These are phyloP conservation scores for Penicillium griseofulvum DNA, from an alignment of 2,329 filamentous ascomycete genomes.

Conservation along the genomic window DNA sequence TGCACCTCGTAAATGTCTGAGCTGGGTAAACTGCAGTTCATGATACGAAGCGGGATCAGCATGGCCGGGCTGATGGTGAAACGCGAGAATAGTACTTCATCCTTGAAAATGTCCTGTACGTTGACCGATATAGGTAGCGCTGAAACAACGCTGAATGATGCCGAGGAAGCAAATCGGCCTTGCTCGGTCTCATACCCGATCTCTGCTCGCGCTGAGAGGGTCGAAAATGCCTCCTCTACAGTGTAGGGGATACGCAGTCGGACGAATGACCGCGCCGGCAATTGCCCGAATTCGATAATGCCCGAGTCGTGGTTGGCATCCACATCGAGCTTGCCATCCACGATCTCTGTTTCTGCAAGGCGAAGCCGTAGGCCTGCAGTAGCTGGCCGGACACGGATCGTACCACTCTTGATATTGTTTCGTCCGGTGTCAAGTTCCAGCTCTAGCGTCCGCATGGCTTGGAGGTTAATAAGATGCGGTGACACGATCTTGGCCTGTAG, in stretches of 20 bases:
- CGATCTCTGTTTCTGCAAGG: conserved; percentile 49
- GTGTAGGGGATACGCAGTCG: conserved; percentile 72
- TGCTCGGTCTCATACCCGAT: conserved; percentile 67
- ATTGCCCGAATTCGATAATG: conserved; percentile 43
- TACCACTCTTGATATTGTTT: conserved; percentile 59
- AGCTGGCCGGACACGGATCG: conserved; percentile 56
- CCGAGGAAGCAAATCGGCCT: conserved; percentile 64
- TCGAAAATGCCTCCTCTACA: conserved; percentile 70
- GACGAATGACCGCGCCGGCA: conserved; percentile 32
- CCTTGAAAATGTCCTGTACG: conserved; percentile 93
- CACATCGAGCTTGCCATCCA: conserved; percentile 44
- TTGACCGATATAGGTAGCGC: conserved; percentile 87
- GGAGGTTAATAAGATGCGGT: conserved; percentile 71
- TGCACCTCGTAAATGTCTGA: conserved; percentile 63
- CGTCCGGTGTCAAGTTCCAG: conserved; percentile 70
- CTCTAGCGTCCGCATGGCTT: conserved; percentile 74
- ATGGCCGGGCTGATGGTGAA: conserved; percentile 87
- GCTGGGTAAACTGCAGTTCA: conserved; percentile 66
- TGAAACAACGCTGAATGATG: conserved; percentile 64
- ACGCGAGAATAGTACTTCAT: conserved; percentile 74
- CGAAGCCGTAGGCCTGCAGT: conserved; percentile 60
- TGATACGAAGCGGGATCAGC: conserved; percentile 69
- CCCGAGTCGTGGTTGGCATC: conserved; percentile 46
- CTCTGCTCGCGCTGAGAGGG: conserved; percentile 73
- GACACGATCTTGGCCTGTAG: conserved; percentile 67